Base-by-base conservation (phyloP, 2,329 filamentous ascomycete genomes). In the Alternaria arbusti region DNA sequence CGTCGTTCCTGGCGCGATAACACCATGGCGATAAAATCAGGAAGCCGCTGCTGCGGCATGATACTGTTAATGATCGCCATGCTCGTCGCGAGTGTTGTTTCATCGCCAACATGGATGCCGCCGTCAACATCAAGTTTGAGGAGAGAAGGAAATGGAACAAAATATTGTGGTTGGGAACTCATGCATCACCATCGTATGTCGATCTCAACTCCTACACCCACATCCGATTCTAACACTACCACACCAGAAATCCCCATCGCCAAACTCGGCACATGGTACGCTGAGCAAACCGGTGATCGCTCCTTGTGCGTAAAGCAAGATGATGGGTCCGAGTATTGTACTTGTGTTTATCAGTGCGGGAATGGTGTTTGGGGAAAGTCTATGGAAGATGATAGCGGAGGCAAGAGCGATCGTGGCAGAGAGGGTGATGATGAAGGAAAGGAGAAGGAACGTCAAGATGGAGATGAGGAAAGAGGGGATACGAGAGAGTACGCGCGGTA, bases 341-440 rank as follows among this genome's bases (percentile, higher is more conserved):
- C 66, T 5, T 70, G 66, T 28, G 65, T 70, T 7, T 69, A 65
- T n/a, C 61, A 69, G 40, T 70, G 68, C 23, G 66, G 68, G 3
- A 70, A 69, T 59, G 68, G 68, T 3, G 60, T 69, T 23, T 70
- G 68, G 68, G 66, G 52, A 36, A n/a, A 49, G 6, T 11, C n/a
- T n/a, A n/a, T 3, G 10, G 25, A 54, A 3, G 28, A 15, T 3
- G 6, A 47, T n/a, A 3, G 47, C 45, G 15, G 8, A n/a, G 17
- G 36, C 36, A 40, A 40, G 7, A 40, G 36, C 15, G 6, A n/a
- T 1, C 8, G 0, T 40, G 9, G 15, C n/a, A 40, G 11, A 17
- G 36, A 40, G 1, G n/a, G 0, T 11, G 36, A 11, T 11, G 36
- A 40, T 0, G 36, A 17, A 17, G 36, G 36, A 40, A 40, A 0